These are phyloP conservation scores for Aphanomyces stellatus DNA, from an alignment of 352 stramenopile genomes.

Conservation along the genomic window DNA sequence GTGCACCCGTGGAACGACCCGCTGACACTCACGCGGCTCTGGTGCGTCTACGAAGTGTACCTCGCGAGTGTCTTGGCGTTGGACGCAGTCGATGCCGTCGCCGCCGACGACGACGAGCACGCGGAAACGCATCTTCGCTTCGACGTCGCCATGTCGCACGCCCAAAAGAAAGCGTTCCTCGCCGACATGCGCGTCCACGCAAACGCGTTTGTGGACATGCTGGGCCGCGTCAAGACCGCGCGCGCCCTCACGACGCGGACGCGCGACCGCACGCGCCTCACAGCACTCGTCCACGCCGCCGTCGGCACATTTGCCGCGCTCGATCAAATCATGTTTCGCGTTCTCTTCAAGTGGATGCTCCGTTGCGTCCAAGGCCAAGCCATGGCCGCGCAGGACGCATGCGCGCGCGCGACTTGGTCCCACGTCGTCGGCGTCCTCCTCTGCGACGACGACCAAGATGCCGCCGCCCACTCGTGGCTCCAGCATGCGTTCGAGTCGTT, in stretches of 20 bases:
- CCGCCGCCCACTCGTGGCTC: not conserved
- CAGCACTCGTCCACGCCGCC: not conserved
- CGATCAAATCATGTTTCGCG: not conserved
- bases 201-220: conserved; percentile 4
- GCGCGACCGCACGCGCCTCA: not conserved
- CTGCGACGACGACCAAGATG: not conserved
- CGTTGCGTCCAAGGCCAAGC: not conserved
- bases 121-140: too few relatives aligned
- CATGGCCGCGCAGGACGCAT: too few relatives aligned
- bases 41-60: conserved; percentile 14
- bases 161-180: not conserved
- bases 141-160: not conserved
- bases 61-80: not conserved
- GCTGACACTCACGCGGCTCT: not conserved
- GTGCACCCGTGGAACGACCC: conserved; percentile 13
- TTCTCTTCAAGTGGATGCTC: not conserved
- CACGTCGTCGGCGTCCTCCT: not conserved
- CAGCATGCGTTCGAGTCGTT: not conserved
- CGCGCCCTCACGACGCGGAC: not conserved
- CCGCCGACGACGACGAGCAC: too few relatives aligned
- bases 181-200: not conserved
- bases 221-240: not conserved
- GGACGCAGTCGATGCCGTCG: too few relatives aligned
- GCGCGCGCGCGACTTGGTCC: not conserved
- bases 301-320: not conserved